Evolutionary conservation across 177 flowering plant genomes (phyloP), one percentile per base, ranked within the genome.

Genomic region (Vitis hybrid): DNA sequence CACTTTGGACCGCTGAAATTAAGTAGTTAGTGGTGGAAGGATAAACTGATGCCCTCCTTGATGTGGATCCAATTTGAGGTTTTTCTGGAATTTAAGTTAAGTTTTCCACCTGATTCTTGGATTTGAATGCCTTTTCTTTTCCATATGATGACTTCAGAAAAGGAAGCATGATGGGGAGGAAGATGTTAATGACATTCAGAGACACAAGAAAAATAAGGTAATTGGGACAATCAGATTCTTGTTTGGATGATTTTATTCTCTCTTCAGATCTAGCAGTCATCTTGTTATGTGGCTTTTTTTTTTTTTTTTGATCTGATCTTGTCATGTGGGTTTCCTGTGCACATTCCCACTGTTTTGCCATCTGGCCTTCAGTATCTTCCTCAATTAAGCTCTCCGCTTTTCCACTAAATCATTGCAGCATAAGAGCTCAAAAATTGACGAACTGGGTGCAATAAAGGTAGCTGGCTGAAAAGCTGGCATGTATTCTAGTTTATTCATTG

Each of bases 121-220:
- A 40, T 40, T 50, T n/a, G 3, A 6, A 30, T 35, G 32, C 21
- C 19, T 52, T 60, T 17, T 10, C 11, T n/a, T 40, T 68, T 49
- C 49, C 58, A 67, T 57, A 30, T 30, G 46, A 57, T 72, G 62
- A 50, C 84, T 82, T 66, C 87, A 93, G 97, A 93, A 89, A 78
- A 89, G 98, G 82, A 93, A 91, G 85, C 97, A 90, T 70, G 97
- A 89, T 74, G 97, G 90, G 21, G 89, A 80, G 70, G 95, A 89
- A 64, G 90, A 90, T 76, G 64, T 77, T 19, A 66, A 74, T 72
- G 99, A 91, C 68, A 66, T 86, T 73, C 91, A 91, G 75, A 91
- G 80, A 67, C 92, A 88, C 84, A 91, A 91, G 87, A 93, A 91
- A 84, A 93, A 87, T 77, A 91, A 93, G 98, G 98, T 93, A 87